A percentile compares a stretch with the other conserved stretches of the same genome.
Evolutionary conservation across 1,139 yeast species (phyloP).

Genomic region (Debaryomyces singareniensis): DNA sequence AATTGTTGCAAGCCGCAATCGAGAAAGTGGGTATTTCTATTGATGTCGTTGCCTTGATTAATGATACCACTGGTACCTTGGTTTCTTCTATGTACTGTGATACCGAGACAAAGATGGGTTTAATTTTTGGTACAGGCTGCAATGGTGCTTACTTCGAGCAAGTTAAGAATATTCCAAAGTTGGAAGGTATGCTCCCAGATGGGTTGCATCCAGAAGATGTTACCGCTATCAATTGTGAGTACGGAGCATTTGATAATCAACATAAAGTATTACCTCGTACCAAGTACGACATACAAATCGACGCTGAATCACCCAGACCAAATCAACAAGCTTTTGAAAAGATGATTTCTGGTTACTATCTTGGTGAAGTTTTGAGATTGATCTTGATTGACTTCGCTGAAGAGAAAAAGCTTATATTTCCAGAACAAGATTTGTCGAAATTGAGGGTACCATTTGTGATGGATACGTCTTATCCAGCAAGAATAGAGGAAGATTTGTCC

Average conservation of each 20-base stretch:
- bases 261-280: constrained; percentile 82
- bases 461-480: constrained; percentile 87
- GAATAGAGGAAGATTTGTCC: constrained; percentile 83
- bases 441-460: constrained; percentile 57
- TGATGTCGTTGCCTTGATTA: constrained; percentile 83
- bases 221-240: constrained; percentile 98
- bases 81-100: constrained; percentile 94
- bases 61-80: constrained; percentile 95
- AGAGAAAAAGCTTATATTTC: constrained; percentile 57
- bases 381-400: constrained; percentile 67
- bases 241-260: constrained; percentile 96
- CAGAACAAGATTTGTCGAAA: constrained; percentile 58
- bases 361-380: constrained; percentile 87
- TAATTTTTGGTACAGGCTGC: constrained; percentile 96
- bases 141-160: constrained; percentile 94
- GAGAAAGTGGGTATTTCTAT: constrained; percentile 64
- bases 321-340: constrained; percentile 95
- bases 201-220: constrained; percentile 61
- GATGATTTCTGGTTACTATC: constrained; percentile 94
- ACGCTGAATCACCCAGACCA: constrained; percentile 88
- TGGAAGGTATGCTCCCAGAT: constrained; percentile 59
- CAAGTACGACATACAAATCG: constrained; percentile 75
- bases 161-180: constrained; percentile 71
- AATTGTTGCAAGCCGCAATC: constrained; percentile 77
- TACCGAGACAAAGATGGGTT: constrained; percentile 85